These are phyloP conservation scores for Bipolaris sorokiniana DNA, from an alignment of 2,329 filamentous ascomycete genomes.

Conservation along the genomic window DNA sequence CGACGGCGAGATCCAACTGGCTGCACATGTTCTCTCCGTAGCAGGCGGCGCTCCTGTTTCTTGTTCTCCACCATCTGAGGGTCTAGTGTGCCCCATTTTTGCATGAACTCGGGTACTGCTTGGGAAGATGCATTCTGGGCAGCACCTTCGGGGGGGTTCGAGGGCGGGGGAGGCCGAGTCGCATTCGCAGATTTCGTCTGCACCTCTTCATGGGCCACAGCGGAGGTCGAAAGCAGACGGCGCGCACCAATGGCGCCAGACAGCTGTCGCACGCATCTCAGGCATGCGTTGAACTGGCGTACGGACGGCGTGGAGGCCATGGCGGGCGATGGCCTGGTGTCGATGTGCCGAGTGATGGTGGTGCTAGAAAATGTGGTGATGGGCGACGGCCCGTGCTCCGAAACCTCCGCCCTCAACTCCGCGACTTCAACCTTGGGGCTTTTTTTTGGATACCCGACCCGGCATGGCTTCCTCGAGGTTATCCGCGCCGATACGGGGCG, in stretches of 20 bases:
- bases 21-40: slow-evolving; percentile 67
- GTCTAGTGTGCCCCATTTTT: slow-evolving; percentile 45
- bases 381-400: slow-evolving; percentile 7
- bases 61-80: slow-evolving; percentile 44
- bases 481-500: slow-evolving; percentile 46
- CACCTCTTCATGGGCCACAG: slow-evolving; percentile 52
- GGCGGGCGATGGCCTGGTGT: slow-evolving; percentile 19
- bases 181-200: slow-evolving; percentile 42
- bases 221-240: slow-evolving; percentile 58
- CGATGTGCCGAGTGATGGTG: slow-evolving; percentile 10
- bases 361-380: slow-evolving; percentile 30
- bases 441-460: slow-evolving; percentile 30
- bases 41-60: slow-evolving; percentile 68
- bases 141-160: slow-evolving; percentile 16
- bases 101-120: slow-evolving; percentile 41
- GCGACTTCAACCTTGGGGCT: slow-evolving; percentile 21
- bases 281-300: slow-evolving; percentile 43
- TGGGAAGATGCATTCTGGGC: slow-evolving; percentile 18
- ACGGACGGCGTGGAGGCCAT: slow-evolving; percentile 47
- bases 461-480: slow-evolving; percentile 52
- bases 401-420: slow-evolving; percentile 40
- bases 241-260: slow-evolving; percentile 38
- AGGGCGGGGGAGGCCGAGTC: slow-evolving; percentile 29
- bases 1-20: slow-evolving; percentile 86
- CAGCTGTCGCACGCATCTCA: slow-evolving; percentile 43